Evolutionary conservation across 345 rosid species (phyloP).

Genomic region (Rhodomyrtus tomentosa): DNA sequence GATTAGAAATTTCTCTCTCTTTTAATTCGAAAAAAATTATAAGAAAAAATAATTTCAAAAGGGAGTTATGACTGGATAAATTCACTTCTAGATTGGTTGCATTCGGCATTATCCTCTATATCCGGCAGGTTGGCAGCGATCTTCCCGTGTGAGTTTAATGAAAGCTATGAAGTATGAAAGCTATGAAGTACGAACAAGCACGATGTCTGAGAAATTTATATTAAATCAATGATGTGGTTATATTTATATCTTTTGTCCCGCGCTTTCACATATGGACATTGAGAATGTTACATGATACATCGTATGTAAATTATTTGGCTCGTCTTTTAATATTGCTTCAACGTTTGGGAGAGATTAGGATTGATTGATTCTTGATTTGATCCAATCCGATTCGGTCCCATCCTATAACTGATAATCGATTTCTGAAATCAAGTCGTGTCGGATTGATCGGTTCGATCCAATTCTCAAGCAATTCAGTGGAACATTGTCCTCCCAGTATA

Average conservation of each 20-base stretch:
- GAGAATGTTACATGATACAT: neutral
- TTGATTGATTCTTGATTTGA: too few relatives aligned
- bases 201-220: neutral
- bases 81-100: too few relatives aligned
- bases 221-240: neutral
- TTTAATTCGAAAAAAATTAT: neutral
- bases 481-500: too few relatives aligned
- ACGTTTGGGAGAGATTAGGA: too few relatives aligned
- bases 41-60: neutral
- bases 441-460: too few relatives aligned
- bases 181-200: too few relatives aligned
- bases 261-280: neutral
- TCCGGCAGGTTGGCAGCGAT: too few relatives aligned
- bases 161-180: too few relatives aligned
- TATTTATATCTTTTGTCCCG: neutral
- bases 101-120: neutral
- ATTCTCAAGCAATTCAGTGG: too few relatives aligned
- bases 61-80: neutral
- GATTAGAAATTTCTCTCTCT: neutral
- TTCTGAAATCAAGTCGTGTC: too few relatives aligned
- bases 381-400: too few relatives aligned
- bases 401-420: too few relatives aligned
- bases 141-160: neutral
- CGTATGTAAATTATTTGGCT: neutral
- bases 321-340: neutral